A percentile compares a stretch with the other conserved stretches of the same genome.
These are phyloP conservation scores for Irpex lacteus DNA, from an alignment of 1,284 basidiomycete genomes.

Conservation along the genomic window DNA sequence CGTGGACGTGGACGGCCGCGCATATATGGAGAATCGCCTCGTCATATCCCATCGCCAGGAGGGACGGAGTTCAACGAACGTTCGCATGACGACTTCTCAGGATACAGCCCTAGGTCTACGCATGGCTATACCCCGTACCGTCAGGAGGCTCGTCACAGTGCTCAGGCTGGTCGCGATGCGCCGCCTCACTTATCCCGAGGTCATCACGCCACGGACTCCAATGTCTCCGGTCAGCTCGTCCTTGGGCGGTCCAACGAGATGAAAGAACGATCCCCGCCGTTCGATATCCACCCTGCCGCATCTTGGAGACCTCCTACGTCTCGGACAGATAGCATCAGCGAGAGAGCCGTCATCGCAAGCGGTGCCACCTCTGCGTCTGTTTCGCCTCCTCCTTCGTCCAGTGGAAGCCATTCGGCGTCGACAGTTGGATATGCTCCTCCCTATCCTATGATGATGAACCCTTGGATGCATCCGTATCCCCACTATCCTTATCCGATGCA, in stretches of 20 bases:
- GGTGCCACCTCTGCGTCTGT: slow-evolving; percentile 10
- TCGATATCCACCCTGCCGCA: neutral
- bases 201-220: neutral
- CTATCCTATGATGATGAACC: slow-evolving; percentile 28
- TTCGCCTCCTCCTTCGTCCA: slow-evolving; percentile 17
- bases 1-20: neutral
- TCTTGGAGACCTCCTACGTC: neutral
- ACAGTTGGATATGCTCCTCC: slow-evolving; percentile 14
- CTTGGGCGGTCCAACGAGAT: neutral
- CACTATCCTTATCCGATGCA: slow-evolving; percentile 51
- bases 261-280: neutral
- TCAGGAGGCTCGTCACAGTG: neutral
- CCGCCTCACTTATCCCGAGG: neutral
- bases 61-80: neutral
- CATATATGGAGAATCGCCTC: neutral
- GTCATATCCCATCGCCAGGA: neutral
- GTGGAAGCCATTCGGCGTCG: slow-evolving; percentile 14
- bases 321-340: slow-evolving; percentile 8
- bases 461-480: slow-evolving; percentile 52
- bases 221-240: no score
- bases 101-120: neutral
- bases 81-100: neutral
- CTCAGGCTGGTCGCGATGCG: neutral
- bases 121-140: neutral
- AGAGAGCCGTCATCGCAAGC: slow-evolving; percentile 5